phyloP scores from a whole-genome alignment of 768 basidiomycete species.

The Phaeotremella skinneri region DNA sequence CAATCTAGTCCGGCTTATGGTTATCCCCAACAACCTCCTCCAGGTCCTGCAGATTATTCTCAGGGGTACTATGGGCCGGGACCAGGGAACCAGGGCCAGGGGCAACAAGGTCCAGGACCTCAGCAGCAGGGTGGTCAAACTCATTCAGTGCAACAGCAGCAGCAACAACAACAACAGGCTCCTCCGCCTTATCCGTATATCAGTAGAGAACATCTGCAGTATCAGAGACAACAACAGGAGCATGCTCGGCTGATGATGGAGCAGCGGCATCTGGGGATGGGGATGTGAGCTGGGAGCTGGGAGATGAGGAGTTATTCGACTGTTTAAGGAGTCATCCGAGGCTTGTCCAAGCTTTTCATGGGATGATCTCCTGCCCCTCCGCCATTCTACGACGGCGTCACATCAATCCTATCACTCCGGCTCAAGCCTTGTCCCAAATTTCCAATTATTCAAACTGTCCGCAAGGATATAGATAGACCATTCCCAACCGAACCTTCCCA shows the following conservation, averaged over 20 bases:
- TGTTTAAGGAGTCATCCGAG: no score
- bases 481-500: no score
- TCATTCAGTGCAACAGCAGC: conserved; percentile 24
- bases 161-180: conserved; percentile 25
- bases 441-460: no score
- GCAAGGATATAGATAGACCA: no score
- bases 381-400: no score
- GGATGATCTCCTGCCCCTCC: no score
- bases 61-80: conserved; percentile 22
- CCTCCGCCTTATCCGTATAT: not conserved
- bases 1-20: conserved; percentile 13
- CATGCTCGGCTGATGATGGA: conserved; percentile 14
- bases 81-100: not conserved
- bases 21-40: conserved; percentile 7
- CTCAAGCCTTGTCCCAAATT: no score
- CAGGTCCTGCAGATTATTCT: conserved; percentile 17
- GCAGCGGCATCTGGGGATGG: conserved; percentile 12
- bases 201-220: not conserved
- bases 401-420: no score
- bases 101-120: conserved; percentile 10
- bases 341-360: no score
- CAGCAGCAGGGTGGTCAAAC: conserved; percentile 19
- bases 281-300: conserved; percentile 7
- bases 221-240: conserved; percentile 12
- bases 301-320: no score